Percentiles rank a stretch among this genome's conserved stretches.
phyloP scores from a whole-genome alignment of 192 early-diverging fungal genomes.

The Rhizoclosmatium sp. region DNA sequence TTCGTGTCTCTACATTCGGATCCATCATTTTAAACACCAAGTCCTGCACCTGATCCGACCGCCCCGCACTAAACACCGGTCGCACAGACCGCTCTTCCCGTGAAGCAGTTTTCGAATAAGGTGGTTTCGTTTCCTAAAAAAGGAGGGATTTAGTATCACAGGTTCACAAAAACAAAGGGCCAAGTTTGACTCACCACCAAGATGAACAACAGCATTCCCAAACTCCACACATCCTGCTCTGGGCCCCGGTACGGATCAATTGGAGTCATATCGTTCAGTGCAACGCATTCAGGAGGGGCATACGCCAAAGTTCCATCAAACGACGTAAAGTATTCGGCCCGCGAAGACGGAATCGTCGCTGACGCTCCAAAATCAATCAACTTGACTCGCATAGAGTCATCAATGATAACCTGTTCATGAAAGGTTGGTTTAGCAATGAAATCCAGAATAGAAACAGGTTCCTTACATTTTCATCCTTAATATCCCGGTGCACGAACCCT shows the following conservation, averaged over 20 bases:
- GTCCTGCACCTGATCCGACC: slow-evolving; percentile 39
- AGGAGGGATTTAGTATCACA: slow-evolving; percentile 10
- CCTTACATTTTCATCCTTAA: slow-evolving; percentile 91
- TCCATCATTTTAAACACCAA: slow-evolving; percentile 79
- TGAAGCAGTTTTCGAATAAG: slow-evolving; percentile 21
- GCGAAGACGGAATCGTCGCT: slow-evolving; percentile 61
- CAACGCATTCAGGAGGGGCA: slow-evolving; percentile 80
- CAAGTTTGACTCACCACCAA: slow-evolving; percentile 59
- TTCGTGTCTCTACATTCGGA: slow-evolving; percentile 73
- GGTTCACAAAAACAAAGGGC: neutral
- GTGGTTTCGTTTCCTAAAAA: slow-evolving; percentile 59
- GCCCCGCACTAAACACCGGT: slow-evolving; percentile 26
- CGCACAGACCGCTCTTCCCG: slow-evolving; percentile 7
- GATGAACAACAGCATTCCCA: slow-evolving; percentile 81
- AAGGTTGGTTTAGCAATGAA: neutral
- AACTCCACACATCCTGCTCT: slow-evolving; percentile 81
- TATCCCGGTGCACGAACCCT: slow-evolving; percentile 74
- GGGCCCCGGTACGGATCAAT: slow-evolving; percentile 78
- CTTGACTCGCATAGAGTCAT: slow-evolving; percentile 60
- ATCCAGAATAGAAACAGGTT: slow-evolving; percentile 46
- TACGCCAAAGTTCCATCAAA: slow-evolving; percentile 82
- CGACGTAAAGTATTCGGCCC: slow-evolving; percentile 66
- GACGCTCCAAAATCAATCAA: slow-evolving; percentile 87
- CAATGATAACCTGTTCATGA: slow-evolving; percentile 56
- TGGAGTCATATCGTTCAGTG: slow-evolving; percentile 68